Base-by-base conservation (phyloP, 768 basidiomycete genomes). In the Pisolithus marmoratus region DNA sequence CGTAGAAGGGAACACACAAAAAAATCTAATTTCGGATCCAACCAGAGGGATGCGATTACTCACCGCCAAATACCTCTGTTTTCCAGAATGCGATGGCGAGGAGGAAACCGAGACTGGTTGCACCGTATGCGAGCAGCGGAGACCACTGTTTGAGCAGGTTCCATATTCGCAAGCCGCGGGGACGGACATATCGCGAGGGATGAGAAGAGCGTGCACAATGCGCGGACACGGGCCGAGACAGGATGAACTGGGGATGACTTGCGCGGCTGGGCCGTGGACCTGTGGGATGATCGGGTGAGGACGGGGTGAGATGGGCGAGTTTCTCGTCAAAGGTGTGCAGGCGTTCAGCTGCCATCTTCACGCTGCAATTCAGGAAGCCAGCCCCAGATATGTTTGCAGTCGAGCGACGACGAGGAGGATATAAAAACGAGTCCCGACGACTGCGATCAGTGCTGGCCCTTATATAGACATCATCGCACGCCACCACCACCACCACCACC, bases 31-130 rank as follows among this genome's bases (percentile, higher is more conserved):
- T 11, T 12, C 29, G 38, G 31, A 46, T 41, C 49, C 42, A 49
- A 54, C 52, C 44, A 40, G 41, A 37, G 8, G 27, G 27, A 8
- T 19, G 42, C 45, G 6, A 46, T 41, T 24, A 74, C 87, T 65
- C 61, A 92, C 93, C 82, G 59, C 78, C 69, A 68, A 96, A 94
- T 38, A 95, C 76, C 63, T 95, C 81, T 20, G 78, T 77, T 68
- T 83, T 84, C 79, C 87, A 94, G 57, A 91, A 82, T 31, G 83
- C 85, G 62, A 94, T 82, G n/a, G 87, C 89, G 44, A 85, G 68
- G 34, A 94, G 62, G 59, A 95, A 91, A 12, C 78, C 83, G 34
- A 93, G 72, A 55, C 78, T 91, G 31, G 90, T 92, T 7, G 84
- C 72, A 17, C 77, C 81, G 72, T 94, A 96, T 48, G 84, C 64